Conservation (phyloP, 192 early-diverging fungal genomes). For the Phlyctochytrium planicorne region DNA sequence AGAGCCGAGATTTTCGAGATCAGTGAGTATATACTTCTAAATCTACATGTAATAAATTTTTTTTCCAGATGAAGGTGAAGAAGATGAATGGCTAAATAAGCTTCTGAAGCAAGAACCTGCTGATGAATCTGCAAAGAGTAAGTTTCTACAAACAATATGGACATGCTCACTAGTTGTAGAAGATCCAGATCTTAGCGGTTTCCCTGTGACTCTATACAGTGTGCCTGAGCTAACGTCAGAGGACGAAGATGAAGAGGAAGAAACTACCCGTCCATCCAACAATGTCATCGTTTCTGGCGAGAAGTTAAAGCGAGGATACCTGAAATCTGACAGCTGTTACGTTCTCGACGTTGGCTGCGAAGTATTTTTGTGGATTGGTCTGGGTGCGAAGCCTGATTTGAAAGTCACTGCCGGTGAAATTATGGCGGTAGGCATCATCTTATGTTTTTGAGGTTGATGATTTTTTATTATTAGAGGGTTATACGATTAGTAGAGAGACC, state of each 20-base stretch:
- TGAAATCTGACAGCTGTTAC: slow-evolving; percentile 39
- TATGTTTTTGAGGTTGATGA: not conserved
- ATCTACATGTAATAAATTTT: not conserved
- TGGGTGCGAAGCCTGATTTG: slow-evolving; percentile 9
- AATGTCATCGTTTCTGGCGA: slow-evolving; percentile 29
- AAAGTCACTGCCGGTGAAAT: slow-evolving; percentile 37
- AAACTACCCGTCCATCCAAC: not conserved
- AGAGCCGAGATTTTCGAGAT: slow-evolving; percentile 36
- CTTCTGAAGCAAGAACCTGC: slow-evolving; percentile 1
- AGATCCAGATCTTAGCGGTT: too few relatives aligned
- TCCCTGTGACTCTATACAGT: too few relatives aligned
- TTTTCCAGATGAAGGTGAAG: slow-evolving; percentile 27
- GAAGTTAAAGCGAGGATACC: slow-evolving; percentile 22
- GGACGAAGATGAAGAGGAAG: slow-evolving; percentile 1
- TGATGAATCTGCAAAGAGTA: too few relatives aligned
- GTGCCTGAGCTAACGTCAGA: too few relatives aligned
- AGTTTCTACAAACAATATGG: too few relatives aligned
- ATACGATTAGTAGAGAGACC: slow-evolving; percentile 37
- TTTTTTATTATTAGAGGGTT: slow-evolving; percentile 27
- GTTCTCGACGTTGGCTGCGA: slow-evolving; percentile 48
- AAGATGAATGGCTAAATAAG: slow-evolving; percentile 6
- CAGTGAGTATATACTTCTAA: slow-evolving; percentile 21
- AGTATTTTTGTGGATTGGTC: slow-evolving; percentile 54
- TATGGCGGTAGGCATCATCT: slow-evolving; percentile 34
- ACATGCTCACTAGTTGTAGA: too few relatives aligned